These are phyloP conservation scores for Paspalum notatum DNA, from an alignment of 176 grass and related monocot genomes.

Conservation along the genomic window DNA sequence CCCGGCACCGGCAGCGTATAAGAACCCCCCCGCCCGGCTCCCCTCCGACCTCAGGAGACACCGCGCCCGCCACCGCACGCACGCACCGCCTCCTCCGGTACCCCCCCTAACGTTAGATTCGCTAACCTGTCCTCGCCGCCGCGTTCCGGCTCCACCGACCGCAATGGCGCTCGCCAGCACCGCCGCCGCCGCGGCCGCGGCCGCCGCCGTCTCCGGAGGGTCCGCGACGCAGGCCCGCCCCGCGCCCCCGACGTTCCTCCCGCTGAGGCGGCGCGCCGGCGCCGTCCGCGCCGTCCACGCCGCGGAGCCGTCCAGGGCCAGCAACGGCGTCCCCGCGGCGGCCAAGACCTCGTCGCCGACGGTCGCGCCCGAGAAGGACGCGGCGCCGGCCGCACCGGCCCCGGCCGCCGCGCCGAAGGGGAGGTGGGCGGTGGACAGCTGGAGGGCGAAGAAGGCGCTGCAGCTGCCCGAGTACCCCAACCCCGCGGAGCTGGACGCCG, in stretches of 20 bases:
- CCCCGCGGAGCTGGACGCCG: constrained; percentile 49
- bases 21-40: constrained; percentile 4
- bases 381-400: no score
- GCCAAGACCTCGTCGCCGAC: constrained; percentile 31
- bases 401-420: no score
- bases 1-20: constrained; percentile 47
- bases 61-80: constrained; percentile 17
- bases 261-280: constrained; percentile 28
- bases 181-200: constrained; percentile 13
- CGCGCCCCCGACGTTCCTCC: constrained; percentile 21
- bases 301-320: constrained; percentile 47
- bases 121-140: neutral
- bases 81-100: constrained; percentile 30
- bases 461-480: constrained; percentile 70
- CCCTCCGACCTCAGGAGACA: constrained; percentile 33
- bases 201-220: neutral
- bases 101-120: neutral
- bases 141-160: neutral
- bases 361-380: constrained; percentile 23
- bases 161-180: constrained; percentile 49
- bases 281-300: constrained; percentile 51
- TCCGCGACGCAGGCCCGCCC: neutral
- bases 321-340: neutral
- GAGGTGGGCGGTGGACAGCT: constrained; percentile 63
- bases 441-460: constrained; percentile 62